Base-by-base conservation (phyloP, 352 stramenopile species). In the Halophytophthora polymorphica region DNA sequence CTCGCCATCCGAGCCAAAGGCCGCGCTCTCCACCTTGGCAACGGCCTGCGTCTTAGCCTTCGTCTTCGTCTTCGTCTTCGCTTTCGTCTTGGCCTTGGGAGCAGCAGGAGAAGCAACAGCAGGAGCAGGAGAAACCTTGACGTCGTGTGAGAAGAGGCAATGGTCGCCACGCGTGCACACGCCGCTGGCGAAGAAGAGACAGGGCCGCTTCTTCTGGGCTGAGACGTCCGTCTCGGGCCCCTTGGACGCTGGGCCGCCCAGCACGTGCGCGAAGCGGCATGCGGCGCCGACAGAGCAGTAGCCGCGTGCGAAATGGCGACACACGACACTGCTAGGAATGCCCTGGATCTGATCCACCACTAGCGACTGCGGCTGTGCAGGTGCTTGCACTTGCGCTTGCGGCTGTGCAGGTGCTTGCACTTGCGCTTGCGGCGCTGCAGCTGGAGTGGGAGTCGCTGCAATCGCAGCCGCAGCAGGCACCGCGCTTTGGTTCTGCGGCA, bases 291-390 rank as follows among this genome's bases (percentile, higher is more conserved):
- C 35, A 0, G 50, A 56, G 35, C 79, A 90, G 28, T 64, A 64
- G 15, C 79, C 75, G 23, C 67, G 67, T 21, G 66, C 50, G 45
- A 86, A 90, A 53, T 87, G 66, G 36, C 63, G 65, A 50, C 79
- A 90, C 29, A 88, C 50, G 13, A 65, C 31, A 7, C 23, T 54
- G 19, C 34, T 50, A 37, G 74, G 61, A 31, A 88, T 70, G 6
- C 22, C 53, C 31, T 62, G 50, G 22, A 74, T 64, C 12, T 73
- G 22, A 34, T 52, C 19, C 28, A 40, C 25, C 45, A 39, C 57
- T 14, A 21, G 12, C 1, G 49, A 31, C 19, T 46, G 17, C 22
- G 14, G 19, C 23, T 42, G 23, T 18, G 49, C 51, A 12, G 47
- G 13, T 13, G 21, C 25, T 15, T 53, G 38, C 34, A 37, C 56